Conservation (phyloP, 192 early-diverging fungal genomes). For the Coemansia sp. region DNA sequence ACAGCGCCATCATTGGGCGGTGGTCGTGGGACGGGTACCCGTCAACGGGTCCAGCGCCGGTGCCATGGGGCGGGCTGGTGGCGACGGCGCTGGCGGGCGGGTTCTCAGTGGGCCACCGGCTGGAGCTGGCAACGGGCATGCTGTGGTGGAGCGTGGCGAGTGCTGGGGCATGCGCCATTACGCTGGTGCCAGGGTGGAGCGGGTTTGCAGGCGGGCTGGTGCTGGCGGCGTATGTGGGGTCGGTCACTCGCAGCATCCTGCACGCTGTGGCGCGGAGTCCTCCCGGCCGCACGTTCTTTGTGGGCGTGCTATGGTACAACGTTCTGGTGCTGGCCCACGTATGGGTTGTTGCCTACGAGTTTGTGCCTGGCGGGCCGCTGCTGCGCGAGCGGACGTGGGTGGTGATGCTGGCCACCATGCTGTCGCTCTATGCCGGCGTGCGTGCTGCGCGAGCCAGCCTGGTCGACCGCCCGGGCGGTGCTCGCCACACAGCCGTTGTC, state of each 20-base stretch:
- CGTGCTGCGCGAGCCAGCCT: conserved; percentile 54
- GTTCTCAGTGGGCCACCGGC: conserved; percentile 45
- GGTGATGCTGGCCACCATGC: conserved; percentile 66
- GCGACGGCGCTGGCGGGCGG: conserved; percentile 64
- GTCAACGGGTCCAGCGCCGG: conserved; percentile 70
- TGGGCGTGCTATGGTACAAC: conserved; percentile 69
- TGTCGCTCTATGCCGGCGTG: conserved; percentile 57
- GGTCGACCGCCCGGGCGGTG: conserved; percentile 13
- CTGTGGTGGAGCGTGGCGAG: conserved; percentile 66
- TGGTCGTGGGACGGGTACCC: conserved; percentile 80
- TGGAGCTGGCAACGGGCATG: conserved; percentile 42
- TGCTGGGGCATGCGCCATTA: conserved; percentile 60
- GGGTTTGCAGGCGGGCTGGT: conserved; percentile 69
- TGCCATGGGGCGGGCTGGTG: conserved; percentile 71
- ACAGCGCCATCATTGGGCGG: conserved; percentile 72
- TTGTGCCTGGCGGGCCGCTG: conserved; percentile 76
- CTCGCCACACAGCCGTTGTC: background rate
- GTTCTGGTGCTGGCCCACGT: conserved; percentile 73
- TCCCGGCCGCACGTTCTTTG: conserved; percentile 67
- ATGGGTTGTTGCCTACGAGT: conserved; percentile 83
- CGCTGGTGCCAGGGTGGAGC: conserved; percentile 61
- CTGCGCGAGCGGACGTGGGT: conserved; percentile 77
- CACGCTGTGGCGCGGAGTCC: conserved; percentile 59
- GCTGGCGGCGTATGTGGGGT: conserved; percentile 62
- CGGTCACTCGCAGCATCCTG: conserved; percentile 65